A percentile compares a stretch with the other conserved stretches of the same genome.
phyloP scores from a whole-genome alignment of 75 land plant genomes.

The Larix kaempferi region DNA sequence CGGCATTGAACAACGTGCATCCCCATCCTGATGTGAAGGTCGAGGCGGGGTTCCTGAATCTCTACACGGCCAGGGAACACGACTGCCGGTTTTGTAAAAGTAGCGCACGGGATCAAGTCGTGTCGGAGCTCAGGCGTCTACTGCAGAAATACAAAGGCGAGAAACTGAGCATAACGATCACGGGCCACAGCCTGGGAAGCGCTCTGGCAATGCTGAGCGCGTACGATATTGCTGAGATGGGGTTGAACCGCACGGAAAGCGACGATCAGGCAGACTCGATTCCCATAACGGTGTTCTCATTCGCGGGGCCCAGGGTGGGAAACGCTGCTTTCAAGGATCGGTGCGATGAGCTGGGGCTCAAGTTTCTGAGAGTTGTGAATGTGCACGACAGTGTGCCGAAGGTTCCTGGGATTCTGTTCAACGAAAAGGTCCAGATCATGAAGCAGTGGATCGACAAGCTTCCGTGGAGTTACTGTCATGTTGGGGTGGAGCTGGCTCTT shows the following conservation, averaged over 20 bases:
- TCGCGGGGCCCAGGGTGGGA: conserved; percentile 46
- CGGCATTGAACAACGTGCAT: conserved; percentile 18
- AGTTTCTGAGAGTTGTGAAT: conserved; percentile 29
- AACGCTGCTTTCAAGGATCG: conserved; percentile 46
- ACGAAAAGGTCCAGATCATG: conserved; percentile 26
- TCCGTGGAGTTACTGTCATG: conserved; percentile 46
- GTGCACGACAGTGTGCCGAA: conserved; percentile 41
- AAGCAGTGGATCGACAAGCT: conserved; percentile 22
- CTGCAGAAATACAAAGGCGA: conserved; percentile 21
- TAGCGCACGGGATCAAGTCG: conserved; percentile 60
- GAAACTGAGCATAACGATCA: conserved; percentile 22
- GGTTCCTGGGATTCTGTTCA: conserved; percentile 32
- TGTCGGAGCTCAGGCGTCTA: conserved; percentile 37
- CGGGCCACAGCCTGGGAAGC: conserved; percentile 51
- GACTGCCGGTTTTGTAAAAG: conserved; percentile 47
- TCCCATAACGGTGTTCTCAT: conserved; percentile 52
- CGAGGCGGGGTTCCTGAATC: conserved; percentile 62
- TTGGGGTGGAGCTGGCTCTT: conserved; percentile 17
- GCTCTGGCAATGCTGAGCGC: conserved; percentile 66
- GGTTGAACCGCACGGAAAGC: background rate
- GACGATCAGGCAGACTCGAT: conserved; percentile 7
- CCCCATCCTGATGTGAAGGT: conserved; percentile 45
- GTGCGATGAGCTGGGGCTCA: conserved; percentile 51
- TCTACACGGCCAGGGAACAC: conserved; percentile 55
- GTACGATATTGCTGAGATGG: conserved; percentile 62